phyloP scores from a whole-genome alignment of 1,139 yeast genomes.

The Wickerhamomyces sp. region DNA sequence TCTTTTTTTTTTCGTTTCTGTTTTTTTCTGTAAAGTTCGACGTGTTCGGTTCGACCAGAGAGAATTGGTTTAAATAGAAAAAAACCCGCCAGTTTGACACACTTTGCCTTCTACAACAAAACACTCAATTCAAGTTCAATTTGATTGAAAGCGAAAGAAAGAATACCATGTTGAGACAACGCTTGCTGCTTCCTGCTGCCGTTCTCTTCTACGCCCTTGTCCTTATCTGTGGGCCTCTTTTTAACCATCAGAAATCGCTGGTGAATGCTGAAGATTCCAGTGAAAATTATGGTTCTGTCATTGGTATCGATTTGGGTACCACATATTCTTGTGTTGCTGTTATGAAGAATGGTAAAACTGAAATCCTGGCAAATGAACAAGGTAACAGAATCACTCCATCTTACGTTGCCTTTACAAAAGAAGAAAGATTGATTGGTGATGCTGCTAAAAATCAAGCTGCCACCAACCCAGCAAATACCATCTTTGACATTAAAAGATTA shows the following conservation, averaged over 20 bases:
- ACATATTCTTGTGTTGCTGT: slow-evolving; percentile 98
- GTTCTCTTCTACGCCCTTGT: slow-evolving; percentile 54
- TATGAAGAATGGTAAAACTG: slow-evolving; percentile 85
- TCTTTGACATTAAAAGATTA: slow-evolving; percentile 97
- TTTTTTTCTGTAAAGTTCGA: not conserved
- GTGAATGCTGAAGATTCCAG: slow-evolving; percentile 40
- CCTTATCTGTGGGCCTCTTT: slow-evolving; percentile 56
- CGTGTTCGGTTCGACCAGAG: slow-evolving; percentile 2
- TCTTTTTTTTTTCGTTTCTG: slow-evolving; percentile 1
- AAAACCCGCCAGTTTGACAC: not conserved
- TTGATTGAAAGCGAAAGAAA: too few relatives aligned
- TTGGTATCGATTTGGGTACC: slow-evolving; percentile 84
- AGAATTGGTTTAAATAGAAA: slow-evolving; percentile 1
- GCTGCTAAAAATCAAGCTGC: slow-evolving; percentile 99
- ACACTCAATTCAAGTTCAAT: too few relatives aligned
- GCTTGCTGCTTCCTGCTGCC: slow-evolving; percentile 45
- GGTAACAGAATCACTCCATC: slow-evolving; percentile 99
- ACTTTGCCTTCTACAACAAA: not conserved
- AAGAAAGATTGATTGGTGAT: slow-evolving; percentile 98
- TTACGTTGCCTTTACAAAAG: slow-evolving; percentile 95
- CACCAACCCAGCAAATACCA: slow-evolving; percentile 94
- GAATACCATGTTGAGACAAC: slow-evolving; percentile 29
- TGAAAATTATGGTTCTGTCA: slow-evolving; percentile 70
- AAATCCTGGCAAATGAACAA: slow-evolving; percentile 97
- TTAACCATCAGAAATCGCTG: slow-evolving; percentile 20